Conservation (phyloP, 2,329 filamentous ascomycete genomes). For the Pleomassaria siparia region DNA sequence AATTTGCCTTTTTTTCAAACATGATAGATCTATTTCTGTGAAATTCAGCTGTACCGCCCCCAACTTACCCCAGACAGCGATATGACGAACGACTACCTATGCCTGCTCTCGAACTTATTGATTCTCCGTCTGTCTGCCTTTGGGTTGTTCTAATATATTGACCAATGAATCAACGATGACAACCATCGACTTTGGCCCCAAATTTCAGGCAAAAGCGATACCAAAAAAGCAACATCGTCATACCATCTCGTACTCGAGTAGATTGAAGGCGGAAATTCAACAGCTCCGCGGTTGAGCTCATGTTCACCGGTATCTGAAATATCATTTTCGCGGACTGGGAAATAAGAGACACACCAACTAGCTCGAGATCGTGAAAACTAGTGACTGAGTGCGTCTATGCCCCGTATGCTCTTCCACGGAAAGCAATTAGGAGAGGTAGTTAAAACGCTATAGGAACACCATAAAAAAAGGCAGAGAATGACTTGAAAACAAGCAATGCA, state of each 20-base stretch:
- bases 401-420: too few species aligned
- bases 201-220: background rate
- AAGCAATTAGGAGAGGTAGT: too few species aligned
- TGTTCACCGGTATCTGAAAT: background rate
- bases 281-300: background rate
- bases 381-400: too few species aligned
- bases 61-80: background rate
- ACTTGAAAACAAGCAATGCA: too few species aligned
- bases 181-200: background rate
- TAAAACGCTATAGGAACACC: too few species aligned
- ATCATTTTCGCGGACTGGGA: background rate
- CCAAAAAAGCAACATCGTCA: background rate
- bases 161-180: background rate
- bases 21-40: background rate
- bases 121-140: too few species aligned
- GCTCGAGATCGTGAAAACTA: too few species aligned
- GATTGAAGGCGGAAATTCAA: background rate
- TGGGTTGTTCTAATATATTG: too few species aligned
- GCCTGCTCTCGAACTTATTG: too few species aligned
- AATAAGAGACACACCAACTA: too few species aligned
- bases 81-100: background rate
- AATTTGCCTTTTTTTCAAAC: background rate
- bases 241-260: background rate
- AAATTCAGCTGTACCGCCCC: background rate
- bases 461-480: too few species aligned